Conservation (phyloP, 768 basidiomycete genomes). For the Trametes maxima region DNA sequence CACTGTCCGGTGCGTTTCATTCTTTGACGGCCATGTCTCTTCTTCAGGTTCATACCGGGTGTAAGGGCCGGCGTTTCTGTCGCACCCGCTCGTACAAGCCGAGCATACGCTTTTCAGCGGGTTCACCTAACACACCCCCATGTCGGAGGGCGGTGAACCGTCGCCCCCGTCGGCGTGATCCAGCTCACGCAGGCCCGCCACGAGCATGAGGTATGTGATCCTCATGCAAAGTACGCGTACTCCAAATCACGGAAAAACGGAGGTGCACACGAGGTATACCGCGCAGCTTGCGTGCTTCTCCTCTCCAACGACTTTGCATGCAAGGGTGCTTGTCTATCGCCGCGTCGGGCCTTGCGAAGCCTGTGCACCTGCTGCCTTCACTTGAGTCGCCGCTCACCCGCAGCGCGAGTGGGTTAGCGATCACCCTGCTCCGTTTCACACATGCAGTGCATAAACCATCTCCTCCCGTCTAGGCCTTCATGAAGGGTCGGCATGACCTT, state of each 20-base stretch:
- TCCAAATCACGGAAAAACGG: background rate
- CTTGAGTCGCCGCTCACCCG: background rate
- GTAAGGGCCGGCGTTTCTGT: too few species aligned
- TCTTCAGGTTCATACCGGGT: too few species aligned
- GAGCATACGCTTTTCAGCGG: too few species aligned
- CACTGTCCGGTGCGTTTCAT: too few species aligned
- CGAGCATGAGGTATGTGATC: slow-evolving; percentile 8
- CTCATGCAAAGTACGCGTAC: slow-evolving; percentile 1
- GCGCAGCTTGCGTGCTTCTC: background rate
- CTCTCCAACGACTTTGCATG: background rate
- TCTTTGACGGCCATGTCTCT: too few species aligned
- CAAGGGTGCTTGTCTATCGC: background rate
- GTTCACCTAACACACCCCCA: too few species aligned
- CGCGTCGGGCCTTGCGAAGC: slow-evolving; percentile 2
- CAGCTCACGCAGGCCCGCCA: background rate
- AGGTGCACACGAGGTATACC: slow-evolving; percentile 11
- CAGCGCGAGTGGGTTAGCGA: slow-evolving; percentile 1
- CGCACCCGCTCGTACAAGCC: too few species aligned
- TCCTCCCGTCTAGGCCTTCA: slow-evolving; percentile 1
- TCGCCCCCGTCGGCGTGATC: background rate
- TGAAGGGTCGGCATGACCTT: background rate
- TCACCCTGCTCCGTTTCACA: slow-evolving; percentile 6
- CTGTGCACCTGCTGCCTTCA: slow-evolving; percentile 6
- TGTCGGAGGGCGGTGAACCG: background rate
- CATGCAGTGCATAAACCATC: background rate